Percentiles rank a stretch among this genome's conserved stretches.
Conservation (phyloP, 345 rosid species). For the Salix purpurea region DNA sequence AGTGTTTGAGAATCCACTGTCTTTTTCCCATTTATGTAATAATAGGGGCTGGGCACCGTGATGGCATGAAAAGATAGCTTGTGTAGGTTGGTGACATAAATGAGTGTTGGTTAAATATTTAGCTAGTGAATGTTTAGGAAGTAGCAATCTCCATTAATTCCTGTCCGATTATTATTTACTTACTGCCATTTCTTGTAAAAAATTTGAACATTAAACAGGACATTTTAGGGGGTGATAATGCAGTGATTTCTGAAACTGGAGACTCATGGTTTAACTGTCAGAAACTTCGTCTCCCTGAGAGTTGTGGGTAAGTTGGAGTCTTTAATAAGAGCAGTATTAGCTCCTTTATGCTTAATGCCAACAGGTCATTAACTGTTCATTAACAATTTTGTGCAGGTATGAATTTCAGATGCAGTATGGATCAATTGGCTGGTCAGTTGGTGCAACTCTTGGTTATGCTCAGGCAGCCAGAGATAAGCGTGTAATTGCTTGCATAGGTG, state of each 20-base stretch:
- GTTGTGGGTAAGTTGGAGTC: slow-evolving; percentile 48
- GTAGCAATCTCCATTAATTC: not conserved
- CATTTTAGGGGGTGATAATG: slow-evolving; percentile 45
- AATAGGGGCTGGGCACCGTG: not conserved
- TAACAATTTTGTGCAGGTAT: slow-evolving; percentile 34
- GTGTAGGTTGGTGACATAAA: not conserved
- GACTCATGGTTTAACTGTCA: slow-evolving; percentile 85
- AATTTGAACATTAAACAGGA: slow-evolving; percentile 27
- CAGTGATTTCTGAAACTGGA: slow-evolving; percentile 73
- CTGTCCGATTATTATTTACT: not conserved
- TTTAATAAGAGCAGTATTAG: not conserved
- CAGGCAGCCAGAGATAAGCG: slow-evolving; percentile 65
- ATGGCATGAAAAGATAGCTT: not conserved
- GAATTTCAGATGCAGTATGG: slow-evolving; percentile 85
- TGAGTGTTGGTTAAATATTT: not conserved
- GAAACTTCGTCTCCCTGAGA: slow-evolving; percentile 65
- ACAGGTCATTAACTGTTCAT: not conserved
- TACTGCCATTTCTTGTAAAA: not conserved
- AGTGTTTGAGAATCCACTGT: not conserved
- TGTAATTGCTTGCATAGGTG: slow-evolving; percentile 72
- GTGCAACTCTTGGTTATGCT: slow-evolving; percentile 74
- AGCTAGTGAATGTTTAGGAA: not conserved
- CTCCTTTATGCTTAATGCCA: not conserved
- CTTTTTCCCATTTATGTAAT: not conserved
- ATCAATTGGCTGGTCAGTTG: slow-evolving; percentile 79